Evolutionary conservation across 352 stramenopile species (phyloP).

Genomic region (Globisporangium camurandrum): DNA sequence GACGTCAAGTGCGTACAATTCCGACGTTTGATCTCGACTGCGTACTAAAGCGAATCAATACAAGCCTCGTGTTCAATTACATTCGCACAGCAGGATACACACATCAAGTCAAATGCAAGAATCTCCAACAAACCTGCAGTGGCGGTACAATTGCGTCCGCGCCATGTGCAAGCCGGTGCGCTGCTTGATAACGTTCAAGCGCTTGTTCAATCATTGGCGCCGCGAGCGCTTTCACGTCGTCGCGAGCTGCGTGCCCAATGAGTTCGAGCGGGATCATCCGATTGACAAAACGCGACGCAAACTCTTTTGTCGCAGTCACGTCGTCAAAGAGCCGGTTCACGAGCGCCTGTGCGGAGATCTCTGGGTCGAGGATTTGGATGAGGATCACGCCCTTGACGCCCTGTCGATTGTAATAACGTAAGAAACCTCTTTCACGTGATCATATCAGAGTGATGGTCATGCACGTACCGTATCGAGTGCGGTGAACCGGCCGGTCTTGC

Average conservation of each 20-base stretch:
- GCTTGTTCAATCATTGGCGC: slow-evolving; percentile 48
- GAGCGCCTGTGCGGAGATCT: slow-evolving; percentile 34
- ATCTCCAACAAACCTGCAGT: slow-evolving; percentile 23
- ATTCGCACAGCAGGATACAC: neutral
- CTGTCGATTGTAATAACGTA: no score
- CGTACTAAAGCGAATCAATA: no score
- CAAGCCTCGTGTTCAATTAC: no score
- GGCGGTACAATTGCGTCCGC: slow-evolving; percentile 15
- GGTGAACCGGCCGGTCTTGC: slow-evolving; percentile 62
- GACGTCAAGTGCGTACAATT: slow-evolving; percentile 69
- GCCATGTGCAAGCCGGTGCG: slow-evolving; percentile 13
- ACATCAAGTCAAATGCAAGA: neutral
- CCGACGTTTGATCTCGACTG: slow-evolving; percentile 71
- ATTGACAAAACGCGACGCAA: slow-evolving; percentile 67
- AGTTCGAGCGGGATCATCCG: slow-evolving; percentile 71
- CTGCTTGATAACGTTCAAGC: slow-evolving; percentile 21
- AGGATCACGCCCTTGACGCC: slow-evolving; percentile 66
- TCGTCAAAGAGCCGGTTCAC: slow-evolving; percentile 57
- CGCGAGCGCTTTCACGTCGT: slow-evolving; percentile 49
- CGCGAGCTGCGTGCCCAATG: slow-evolving; percentile 50
- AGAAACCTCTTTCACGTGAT: no score
- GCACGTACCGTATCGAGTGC: slow-evolving; percentile 40
- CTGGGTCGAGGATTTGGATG: slow-evolving; percentile 51
- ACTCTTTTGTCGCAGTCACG: slow-evolving; percentile 54
- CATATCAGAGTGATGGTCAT: neutral